Conservation (phyloP, 2,329 filamentous ascomycete genomes). For the Verticillium dahliae region DNA sequence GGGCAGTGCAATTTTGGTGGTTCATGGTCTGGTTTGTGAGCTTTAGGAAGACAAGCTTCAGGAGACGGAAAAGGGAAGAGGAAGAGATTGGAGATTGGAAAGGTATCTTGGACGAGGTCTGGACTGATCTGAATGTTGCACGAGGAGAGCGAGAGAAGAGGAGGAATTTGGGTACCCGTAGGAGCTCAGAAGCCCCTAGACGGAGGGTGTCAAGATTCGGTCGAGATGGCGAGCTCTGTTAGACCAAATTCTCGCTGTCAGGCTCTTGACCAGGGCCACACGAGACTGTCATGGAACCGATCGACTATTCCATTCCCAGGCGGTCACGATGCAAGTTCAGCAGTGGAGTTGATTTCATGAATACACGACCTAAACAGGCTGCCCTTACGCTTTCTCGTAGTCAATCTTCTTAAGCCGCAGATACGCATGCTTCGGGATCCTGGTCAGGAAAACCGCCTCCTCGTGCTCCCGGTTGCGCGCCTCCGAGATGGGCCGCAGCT, state of each 20-base stretch:
- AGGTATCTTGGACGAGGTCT: constrained; percentile 15
- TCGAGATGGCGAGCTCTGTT: background rate
- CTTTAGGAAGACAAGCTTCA: constrained; percentile 13
- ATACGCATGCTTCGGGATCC: constrained; percentile 18
- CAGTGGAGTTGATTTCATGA: no score
- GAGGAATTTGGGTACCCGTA: background rate
- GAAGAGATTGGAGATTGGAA: constrained; percentile 14
- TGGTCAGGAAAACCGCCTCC: constrained; percentile 16
- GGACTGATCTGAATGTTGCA: constrained; percentile 9
- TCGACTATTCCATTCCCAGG: no score
- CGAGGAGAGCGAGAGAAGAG: background rate
- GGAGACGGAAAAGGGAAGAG: constrained; percentile 11
- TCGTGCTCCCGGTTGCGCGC: constrained; percentile 11
- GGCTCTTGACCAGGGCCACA: no score
- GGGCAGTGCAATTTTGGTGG: constrained; percentile 11
- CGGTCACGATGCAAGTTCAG: no score
- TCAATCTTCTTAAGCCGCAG: constrained; percentile 13
- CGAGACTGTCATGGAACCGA: no score
- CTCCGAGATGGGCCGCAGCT: constrained; percentile 11
- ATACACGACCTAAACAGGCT: background rate
- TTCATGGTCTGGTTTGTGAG: constrained; percentile 17
- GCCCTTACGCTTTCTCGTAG: background rate
- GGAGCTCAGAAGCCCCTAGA: background rate
- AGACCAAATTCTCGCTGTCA: no score
- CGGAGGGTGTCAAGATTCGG: background rate